Base-by-base conservation (phyloP, 2,329 filamentous ascomycete species). In the Hymenoscyphus infarciens region DNA sequence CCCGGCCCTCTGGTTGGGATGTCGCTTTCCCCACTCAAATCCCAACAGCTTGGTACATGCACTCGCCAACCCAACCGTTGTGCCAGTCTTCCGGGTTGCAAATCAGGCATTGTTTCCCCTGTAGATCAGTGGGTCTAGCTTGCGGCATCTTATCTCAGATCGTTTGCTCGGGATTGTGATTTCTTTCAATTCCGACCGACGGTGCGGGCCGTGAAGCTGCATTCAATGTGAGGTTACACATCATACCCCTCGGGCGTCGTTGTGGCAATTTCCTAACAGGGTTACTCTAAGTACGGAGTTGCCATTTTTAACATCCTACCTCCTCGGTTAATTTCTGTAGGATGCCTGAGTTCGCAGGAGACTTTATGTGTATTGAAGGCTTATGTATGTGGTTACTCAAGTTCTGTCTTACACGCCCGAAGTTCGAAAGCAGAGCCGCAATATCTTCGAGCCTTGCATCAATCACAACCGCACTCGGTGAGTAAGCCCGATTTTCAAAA, bases 81-180 rank as follows among this genome's bases (percentile, higher is more conserved):
- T 52, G 25, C 45, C 45, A 52, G 45, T 5, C 7, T 8, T 25
- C 8, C 11, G 45, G 45, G 45, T 25, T 22, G 22, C 8, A 52
- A 52, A 52, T 25, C 13, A 52, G 45, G n/a, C 45, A 25, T 22
- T 22, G 1, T 25, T 13, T 52, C 45, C 45, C 45, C 45, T 25
- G 45, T 52, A 52, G 45, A 52, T 52, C 19, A 52, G 45, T 52
- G 45, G 45, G 45, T 52, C n/a, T 42, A 16, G 7, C 39, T n/a
- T 39, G 29, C 39, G n/a, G 39, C 39, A 42, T 42, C 16, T 6
- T 16, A 49, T 22, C n/a, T 22, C 19, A 49, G n/a, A 49, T 22
- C 5, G 25, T 22, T 45, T 8, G 22, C 16, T 22, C n/a, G 19
- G 42, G n/a, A 49, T 3, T 19, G n/a, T 22, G 10, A 8, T 49